Conservation (phyloP, 2,329 filamentous ascomycete species). For the Didymella lethalis region DNA sequence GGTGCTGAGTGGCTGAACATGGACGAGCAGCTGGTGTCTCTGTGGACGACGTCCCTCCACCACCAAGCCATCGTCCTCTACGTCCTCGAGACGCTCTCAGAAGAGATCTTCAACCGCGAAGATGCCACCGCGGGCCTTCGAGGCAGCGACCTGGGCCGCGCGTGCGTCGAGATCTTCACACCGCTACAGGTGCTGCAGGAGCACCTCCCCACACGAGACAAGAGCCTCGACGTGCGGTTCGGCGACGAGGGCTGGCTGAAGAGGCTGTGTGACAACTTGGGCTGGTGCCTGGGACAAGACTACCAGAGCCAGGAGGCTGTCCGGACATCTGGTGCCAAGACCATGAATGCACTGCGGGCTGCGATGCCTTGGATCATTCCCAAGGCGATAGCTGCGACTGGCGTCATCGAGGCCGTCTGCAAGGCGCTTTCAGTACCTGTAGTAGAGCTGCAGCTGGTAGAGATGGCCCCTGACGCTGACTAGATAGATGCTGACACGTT, state of each 20-base stretch:
- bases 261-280: slow-evolving; percentile 77
- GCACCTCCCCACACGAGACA: slow-evolving; percentile 76
- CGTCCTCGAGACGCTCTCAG: slow-evolving; percentile 88
- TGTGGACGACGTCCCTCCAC: slow-evolving; percentile 72
- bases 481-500: slow-evolving; percentile 26
- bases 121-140: slow-evolving; percentile 85
- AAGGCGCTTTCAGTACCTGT: slow-evolving; percentile 50
- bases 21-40: slow-evolving; percentile 80
- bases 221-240: slow-evolving; percentile 72
- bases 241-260: slow-evolving; percentile 88
- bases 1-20: slow-evolving; percentile 93
- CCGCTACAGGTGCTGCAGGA: slow-evolving; percentile 77
- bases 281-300: slow-evolving; percentile 73
- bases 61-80: slow-evolving; percentile 89
- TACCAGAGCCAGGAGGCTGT: slow-evolving; percentile 71
- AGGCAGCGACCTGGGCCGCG: slow-evolving; percentile 83
- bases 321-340: slow-evolving; percentile 75
- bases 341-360: slow-evolving; percentile 78
- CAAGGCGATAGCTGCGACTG: slow-evolving; percentile 72
- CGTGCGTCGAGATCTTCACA: slow-evolving; percentile 93
- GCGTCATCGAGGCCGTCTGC: slow-evolving; percentile 51
- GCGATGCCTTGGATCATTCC: slow-evolving; percentile 88
- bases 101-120: slow-evolving; percentile 92
- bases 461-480: neutral
- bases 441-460: slow-evolving; percentile 48